Percentiles rank a stretch among this genome's conserved stretches.
These are phyloP conservation scores for Cinnamomum micranthum DNA, from an alignment of 164 flowering plant species.

Conservation along the genomic window DNA sequence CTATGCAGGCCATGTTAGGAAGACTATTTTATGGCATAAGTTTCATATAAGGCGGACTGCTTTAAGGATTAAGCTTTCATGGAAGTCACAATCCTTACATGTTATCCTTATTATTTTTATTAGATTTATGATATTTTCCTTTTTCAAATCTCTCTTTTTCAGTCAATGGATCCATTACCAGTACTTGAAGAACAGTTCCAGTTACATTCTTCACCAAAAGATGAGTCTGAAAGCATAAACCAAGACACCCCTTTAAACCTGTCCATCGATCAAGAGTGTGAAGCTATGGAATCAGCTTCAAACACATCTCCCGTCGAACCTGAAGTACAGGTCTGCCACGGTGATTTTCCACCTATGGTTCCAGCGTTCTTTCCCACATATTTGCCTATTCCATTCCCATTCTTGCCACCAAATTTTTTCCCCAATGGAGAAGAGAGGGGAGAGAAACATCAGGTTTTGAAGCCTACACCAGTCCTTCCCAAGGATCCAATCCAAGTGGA, in stretches of 20 bases:
- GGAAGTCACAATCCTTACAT: no score
- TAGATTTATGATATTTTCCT: not conserved
- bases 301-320: conserved; percentile 25
- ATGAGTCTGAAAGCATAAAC: conserved; percentile 34
- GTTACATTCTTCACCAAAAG: conserved; percentile 13
- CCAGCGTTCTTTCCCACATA: conserved; percentile 52
- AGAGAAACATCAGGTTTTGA: conserved; percentile 53
- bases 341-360: conserved; percentile 25
- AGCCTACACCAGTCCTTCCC: conserved; percentile 57
- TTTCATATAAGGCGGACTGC: no score
- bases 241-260: conserved; percentile 45
- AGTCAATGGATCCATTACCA: conserved; percentile 50
- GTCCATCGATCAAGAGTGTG: conserved; percentile 43
- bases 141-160: conserved; percentile 7
- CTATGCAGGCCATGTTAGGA: no score
- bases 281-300: conserved; percentile 48
- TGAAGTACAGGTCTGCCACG: conserved; percentile 25
- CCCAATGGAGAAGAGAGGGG: conserved; percentile 1
- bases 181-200: conserved; percentile 25
- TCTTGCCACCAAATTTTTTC: conserved; percentile 46
- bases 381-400: conserved; percentile 44
- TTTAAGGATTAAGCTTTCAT: no score
- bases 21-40: no score
- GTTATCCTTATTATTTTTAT: not conserved
- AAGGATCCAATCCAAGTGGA: conserved; percentile 77